These are phyloP conservation scores for Polygonum aviculare DNA, from an alignment of 148 eudicot species.

Conservation along the genomic window DNA sequence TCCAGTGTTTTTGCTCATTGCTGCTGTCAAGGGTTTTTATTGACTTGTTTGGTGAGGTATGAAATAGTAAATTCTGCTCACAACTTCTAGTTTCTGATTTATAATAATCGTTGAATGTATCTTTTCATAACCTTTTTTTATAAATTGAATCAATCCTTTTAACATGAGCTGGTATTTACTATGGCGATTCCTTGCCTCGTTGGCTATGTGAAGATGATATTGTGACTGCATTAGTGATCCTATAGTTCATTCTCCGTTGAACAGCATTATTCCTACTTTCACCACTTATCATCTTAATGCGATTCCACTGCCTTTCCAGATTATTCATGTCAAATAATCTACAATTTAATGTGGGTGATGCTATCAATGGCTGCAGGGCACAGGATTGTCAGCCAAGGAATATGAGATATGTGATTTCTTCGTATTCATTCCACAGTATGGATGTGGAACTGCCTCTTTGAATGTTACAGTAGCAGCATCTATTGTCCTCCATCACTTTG, in stretches of 20 bases:
- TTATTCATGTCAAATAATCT: background rate
- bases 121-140: background rate
- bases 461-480: constrained; percentile 97
- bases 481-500: constrained; percentile 88
- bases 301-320: background rate
- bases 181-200: background rate
- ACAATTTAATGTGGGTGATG: background rate
- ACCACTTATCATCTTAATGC: background rate
- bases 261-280: background rate
- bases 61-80: background rate
- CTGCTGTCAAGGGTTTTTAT: background rate
- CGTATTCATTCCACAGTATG: constrained; percentile 93
- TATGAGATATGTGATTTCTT: constrained; percentile 91
- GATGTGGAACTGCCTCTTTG: constrained; percentile 95
- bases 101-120: background rate
- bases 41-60: background rate
- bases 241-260: background rate
- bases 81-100: background rate
- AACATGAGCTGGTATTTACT: background rate
- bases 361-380: constrained; percentile 44
- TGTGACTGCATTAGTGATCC: background rate
- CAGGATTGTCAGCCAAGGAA: constrained; percentile 85
- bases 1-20: background rate
- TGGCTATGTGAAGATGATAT: background rate
- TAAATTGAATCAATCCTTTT: background rate